Evolutionary conservation across 73 alveolate species (phyloP).

Genomic region (Urostyla sp.): DNA sequence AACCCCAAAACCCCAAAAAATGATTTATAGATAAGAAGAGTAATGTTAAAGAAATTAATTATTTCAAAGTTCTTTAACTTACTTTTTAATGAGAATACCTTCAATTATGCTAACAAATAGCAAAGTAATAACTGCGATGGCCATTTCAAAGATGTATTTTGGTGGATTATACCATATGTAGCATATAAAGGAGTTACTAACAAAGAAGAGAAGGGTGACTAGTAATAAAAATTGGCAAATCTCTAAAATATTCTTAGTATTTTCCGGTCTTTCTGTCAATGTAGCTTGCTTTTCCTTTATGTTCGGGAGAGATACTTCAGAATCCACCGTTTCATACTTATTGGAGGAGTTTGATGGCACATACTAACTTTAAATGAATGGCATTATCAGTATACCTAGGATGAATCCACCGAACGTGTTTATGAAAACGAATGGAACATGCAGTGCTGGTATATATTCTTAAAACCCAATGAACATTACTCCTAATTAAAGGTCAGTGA

Average conservation of each 20-base stretch:
- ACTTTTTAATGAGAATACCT: too few species aligned
- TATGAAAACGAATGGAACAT: constrained; percentile 14
- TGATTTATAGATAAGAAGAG: too few species aligned
- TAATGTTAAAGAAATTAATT: too few species aligned
- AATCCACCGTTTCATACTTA: background rate
- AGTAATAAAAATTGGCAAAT: background rate
- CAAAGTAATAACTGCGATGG: background rate
- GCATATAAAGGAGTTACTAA: background rate
- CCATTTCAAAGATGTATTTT: constrained; percentile 30
- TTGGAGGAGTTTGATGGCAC: background rate
- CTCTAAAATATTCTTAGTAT: background rate
- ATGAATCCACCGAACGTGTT: constrained; percentile 12
- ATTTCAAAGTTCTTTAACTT: too few species aligned
- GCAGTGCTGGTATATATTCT: constrained; percentile 9
- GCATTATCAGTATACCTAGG: background rate
- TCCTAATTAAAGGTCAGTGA: constrained; percentile 9
- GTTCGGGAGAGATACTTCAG: background rate
- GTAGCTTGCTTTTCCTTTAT: background rate
- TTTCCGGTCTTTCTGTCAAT: background rate
- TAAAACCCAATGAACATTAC: constrained; percentile 23
- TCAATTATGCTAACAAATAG: background rate
- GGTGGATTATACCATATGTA: constrained; percentile 31
- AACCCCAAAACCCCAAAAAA: too few species aligned
- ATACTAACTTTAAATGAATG: background rate
- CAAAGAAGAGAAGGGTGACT: background rate